Base-by-base conservation (phyloP, 441 rosid genomes). In the Syzygium malaccense region DNA sequence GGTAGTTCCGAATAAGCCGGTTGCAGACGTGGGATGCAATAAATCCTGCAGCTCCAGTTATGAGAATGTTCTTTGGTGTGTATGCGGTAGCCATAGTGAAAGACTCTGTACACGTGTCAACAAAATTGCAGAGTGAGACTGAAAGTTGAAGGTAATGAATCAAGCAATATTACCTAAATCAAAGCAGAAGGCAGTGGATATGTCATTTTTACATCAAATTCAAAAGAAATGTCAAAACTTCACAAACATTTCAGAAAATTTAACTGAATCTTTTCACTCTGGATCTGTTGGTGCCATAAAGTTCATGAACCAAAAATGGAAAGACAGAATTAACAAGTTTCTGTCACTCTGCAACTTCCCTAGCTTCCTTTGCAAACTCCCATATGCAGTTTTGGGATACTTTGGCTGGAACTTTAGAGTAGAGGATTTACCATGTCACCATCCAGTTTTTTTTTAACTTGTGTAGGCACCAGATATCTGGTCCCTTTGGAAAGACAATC, bases 1-100 rank as follows among this genome's bases (percentile, higher is more conserved):
- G 90, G 86, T 86, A 89, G 90, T 58, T 89, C 83, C 86, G 80
- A 64, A 89, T 89, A 45, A 89, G 90, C 53, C 90, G 87, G 88
- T 89, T 89, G 90, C 90, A 89, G 79, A 89, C 90, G 80, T 89
- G 90, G 85, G 90, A 89, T 57, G 90, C 90, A 25, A 89, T 89
- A 88, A 89, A 89, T 20, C 90, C 90, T 13, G 90, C 90, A 20
- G 90, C 90, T 68, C 90, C 90, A 60, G 89, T 88, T 56, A 88
- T 88, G 45, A 88, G 86, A 54, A 88, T 88, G 87, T 88, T 88
- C 60, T 84, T 83, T 30, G 86, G 87, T 5, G 58, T 60, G 78
- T 88, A 88, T 19, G 58, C 49, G 1, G 79, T 32, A 7, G 86
- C 80, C 89, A 88, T 88, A 20, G 57, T 19, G 26, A 84, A 8